phyloP scores from a whole-genome alignment of 768 basidiomycete species.

The Lyophyllum semitale region DNA sequence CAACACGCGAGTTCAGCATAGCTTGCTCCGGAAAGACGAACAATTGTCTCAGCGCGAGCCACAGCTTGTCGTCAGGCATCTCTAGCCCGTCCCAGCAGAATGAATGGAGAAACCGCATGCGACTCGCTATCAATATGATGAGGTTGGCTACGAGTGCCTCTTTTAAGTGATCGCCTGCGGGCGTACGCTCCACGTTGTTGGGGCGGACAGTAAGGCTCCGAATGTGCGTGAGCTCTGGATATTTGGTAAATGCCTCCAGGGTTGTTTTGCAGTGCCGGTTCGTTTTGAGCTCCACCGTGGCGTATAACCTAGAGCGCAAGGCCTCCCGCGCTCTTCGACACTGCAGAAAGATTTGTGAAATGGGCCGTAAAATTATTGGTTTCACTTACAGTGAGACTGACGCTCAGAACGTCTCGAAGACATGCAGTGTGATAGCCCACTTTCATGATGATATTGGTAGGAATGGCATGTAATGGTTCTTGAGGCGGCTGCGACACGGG shows the following conservation, averaged over 20 bases:
- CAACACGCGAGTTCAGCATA: background rate
- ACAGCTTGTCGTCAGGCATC: conserved; percentile 34
- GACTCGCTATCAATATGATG: conserved; percentile 25
- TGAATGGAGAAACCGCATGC: conserved; percentile 24
- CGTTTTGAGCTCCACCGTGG: conserved; percentile 34
- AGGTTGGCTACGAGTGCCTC: conserved; percentile 30
- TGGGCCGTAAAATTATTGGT: background rate
- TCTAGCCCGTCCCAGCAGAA: conserved; percentile 42
- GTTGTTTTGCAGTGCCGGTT: conserved; percentile 34
- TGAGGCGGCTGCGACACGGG: background rate
- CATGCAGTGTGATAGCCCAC: conserved; percentile 25
- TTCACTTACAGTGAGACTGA: conserved; percentile 27
- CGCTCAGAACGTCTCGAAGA: conserved; percentile 27
- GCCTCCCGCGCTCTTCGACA: conserved; percentile 27
- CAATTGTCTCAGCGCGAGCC: conserved; percentile 33
- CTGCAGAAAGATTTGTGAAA: conserved; percentile 18
- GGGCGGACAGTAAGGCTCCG: conserved; percentile 29
- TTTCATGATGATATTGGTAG: conserved; percentile 23
- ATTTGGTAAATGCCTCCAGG: conserved; percentile 49
- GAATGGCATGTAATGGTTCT: conserved; percentile 13
- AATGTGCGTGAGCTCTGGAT: conserved; percentile 31
- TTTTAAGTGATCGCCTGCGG: conserved; percentile 32
- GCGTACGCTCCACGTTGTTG: conserved; percentile 35
- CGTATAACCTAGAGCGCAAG: conserved; percentile 31
- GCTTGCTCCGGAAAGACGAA: conserved; percentile 3